A percentile compares a stretch with the other conserved stretches of the same genome.
Evolutionary conservation across 2,329 filamentous ascomycete species (phyloP).

Genomic region (Fusarium heterosporum): DNA sequence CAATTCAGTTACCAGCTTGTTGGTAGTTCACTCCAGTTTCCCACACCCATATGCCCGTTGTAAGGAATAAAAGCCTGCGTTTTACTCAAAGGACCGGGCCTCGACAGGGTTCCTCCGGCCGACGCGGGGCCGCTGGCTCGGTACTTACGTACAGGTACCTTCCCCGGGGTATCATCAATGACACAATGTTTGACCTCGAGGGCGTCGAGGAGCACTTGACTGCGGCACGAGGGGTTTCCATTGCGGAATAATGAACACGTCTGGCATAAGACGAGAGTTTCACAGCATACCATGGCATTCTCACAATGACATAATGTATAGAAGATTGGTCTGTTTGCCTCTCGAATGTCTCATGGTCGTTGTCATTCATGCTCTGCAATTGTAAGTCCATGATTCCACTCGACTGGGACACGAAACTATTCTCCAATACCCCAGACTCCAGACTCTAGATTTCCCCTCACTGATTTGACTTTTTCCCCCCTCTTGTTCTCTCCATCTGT

Average conservation of each 20-base stretch:
- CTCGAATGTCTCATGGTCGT: constrained; percentile 2
- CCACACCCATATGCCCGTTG: constrained; percentile 22
- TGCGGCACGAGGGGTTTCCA: constrained; percentile 33
- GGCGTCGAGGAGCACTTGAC: constrained; percentile 30
- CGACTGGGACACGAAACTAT: background rate
- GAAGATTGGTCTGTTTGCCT: constrained; percentile 21
- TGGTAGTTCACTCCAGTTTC: constrained; percentile 7
- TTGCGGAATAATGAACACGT: constrained; percentile 23
- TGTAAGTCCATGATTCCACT: constrained; percentile 5
- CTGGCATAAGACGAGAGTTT: constrained; percentile 32
- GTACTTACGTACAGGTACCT: constrained; percentile 45
- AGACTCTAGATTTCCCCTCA: constrained; percentile 14
- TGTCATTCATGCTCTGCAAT: background rate
- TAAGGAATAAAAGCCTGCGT: constrained; percentile 21
- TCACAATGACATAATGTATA: constrained; percentile 22
- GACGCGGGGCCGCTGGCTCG: constrained; percentile 43
- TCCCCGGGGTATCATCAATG: constrained; percentile 41
- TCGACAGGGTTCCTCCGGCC: constrained; percentile 36
- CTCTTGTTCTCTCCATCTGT: constrained; percentile 2
- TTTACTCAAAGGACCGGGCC: constrained; percentile 18
- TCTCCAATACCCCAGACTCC: constrained; percentile 37
- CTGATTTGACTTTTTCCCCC: background rate
- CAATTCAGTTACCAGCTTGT: constrained; percentile 24
- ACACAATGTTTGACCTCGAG: constrained; percentile 39
- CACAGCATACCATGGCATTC: constrained; percentile 31